A percentile compares a stretch with the other conserved stretches of the same genome.
phyloP scores from a whole-genome alignment of 1,284 basidiomycete genomes.

The Microbotryum violaceum region DNA sequence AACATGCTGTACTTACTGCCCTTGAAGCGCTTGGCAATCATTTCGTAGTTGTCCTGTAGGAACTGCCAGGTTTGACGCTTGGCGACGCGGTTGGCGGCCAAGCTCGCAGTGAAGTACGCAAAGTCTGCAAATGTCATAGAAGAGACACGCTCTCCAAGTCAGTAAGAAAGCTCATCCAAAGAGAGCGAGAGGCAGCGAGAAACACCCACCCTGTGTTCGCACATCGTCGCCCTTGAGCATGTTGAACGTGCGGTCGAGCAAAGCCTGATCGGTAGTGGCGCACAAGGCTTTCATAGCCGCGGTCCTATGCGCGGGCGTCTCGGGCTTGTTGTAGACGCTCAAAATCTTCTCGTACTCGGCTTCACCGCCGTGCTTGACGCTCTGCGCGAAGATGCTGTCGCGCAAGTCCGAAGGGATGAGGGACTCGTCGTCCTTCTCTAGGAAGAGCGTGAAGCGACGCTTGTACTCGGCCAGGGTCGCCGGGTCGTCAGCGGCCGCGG shows the following conservation, averaged over 20 bases:
- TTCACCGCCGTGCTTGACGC: constrained; percentile 64
- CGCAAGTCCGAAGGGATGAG: constrained; percentile 54
- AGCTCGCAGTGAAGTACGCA: constrained; percentile 36
- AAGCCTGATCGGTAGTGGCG: constrained; percentile 32
- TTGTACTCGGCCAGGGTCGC: constrained; percentile 62
- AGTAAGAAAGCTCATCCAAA: too few species aligned
- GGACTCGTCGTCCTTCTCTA: constrained; percentile 66
- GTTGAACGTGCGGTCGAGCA: constrained; percentile 39
- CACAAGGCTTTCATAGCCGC: constrained; percentile 41
- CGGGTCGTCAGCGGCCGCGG: constrained; percentile 50
- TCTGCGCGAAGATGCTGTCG: constrained; percentile 42
- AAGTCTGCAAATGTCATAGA: constrained; percentile 4
- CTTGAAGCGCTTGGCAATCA: constrained; percentile 56
- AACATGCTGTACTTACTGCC: constrained; percentile 9
- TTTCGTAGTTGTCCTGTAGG: constrained; percentile 38
- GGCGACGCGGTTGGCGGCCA: constrained; percentile 37
- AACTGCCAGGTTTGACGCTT: constrained; percentile 40
- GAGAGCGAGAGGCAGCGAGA: too few species aligned
- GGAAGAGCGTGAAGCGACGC: constrained; percentile 63
- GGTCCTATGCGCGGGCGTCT: constrained; percentile 45
- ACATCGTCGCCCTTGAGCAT: constrained; percentile 35
- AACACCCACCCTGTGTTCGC: constrained; percentile 37
- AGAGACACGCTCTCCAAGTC: too few species aligned
- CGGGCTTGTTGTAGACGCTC: constrained; percentile 62
- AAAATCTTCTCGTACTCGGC: constrained; percentile 70